Percentiles rank a stretch among this genome's conserved stretches.
These are phyloP conservation scores for Paecilomyces sp. DNA, from an alignment of 2,329 filamentous ascomycete genomes.

Conservation along the genomic window DNA sequence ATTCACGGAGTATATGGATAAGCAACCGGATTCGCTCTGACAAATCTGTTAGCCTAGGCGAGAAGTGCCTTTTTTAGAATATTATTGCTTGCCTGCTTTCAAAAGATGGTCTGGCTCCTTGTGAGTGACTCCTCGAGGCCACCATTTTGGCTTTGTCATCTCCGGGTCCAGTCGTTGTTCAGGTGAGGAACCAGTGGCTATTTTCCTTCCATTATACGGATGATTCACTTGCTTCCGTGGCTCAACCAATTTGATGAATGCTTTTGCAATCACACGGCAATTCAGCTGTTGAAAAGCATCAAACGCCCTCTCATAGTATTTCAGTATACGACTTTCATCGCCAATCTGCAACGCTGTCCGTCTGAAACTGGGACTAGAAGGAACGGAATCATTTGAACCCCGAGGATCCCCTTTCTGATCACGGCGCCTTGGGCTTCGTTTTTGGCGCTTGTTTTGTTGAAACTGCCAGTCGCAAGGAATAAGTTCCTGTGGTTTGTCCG, in stretches of 20 bases:
- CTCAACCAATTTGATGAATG: conserved; percentile 36
- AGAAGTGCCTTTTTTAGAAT: neutral
- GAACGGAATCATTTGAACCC: conserved; percentile 20
- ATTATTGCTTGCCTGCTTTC: conserved; percentile 27
- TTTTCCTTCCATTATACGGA: conserved; percentile 37
- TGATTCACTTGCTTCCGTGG: conserved; percentile 38
- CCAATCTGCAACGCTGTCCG: conserved; percentile 13
- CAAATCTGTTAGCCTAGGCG: neutral
- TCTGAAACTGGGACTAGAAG: conserved; percentile 22
- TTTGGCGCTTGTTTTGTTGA: conserved; percentile 8
- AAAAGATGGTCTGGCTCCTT: conserved; percentile 39
- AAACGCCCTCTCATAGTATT: conserved; percentile 33
- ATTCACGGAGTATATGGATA: conserved; percentile 32
- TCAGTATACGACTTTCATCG: conserved; percentile 15
- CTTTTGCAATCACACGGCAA: conserved; percentile 35
- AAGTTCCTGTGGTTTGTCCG: neutral
- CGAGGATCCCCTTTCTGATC: neutral
- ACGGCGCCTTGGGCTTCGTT: conserved; percentile 4
- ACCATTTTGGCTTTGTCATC: conserved; percentile 34
- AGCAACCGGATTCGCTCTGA: conserved; percentile 33
- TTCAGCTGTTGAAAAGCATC: conserved; percentile 34
- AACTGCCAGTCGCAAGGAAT: conserved; percentile 10
- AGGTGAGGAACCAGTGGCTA: conserved; percentile 11
- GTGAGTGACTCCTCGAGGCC: conserved; percentile 33
- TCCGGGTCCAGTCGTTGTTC: conserved; percentile 28